A percentile compares a stretch with the other conserved stretches of the same genome.
phyloP scores from a whole-genome alignment of 352 stramenopile species.

The Ophiocytium majus region DNA sequence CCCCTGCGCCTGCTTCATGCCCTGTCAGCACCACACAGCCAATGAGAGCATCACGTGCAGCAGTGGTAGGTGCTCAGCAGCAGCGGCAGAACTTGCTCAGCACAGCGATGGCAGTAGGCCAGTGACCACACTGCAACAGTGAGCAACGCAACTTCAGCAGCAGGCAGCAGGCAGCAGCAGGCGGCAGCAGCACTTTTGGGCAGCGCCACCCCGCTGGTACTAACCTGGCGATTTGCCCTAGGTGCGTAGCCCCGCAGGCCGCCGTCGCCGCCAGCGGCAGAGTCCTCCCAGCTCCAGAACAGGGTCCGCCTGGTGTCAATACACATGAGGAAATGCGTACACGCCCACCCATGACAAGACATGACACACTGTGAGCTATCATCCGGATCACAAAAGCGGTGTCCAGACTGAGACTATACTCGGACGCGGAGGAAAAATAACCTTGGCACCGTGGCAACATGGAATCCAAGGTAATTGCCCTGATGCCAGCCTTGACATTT shows the following conservation, averaged over 20 bases:
- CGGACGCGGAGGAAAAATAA: background rate
- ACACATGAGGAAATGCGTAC: constrained; percentile 30
- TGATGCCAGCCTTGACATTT: background rate
- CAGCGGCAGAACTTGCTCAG: too few relatives aligned
- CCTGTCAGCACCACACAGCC: too few relatives aligned
- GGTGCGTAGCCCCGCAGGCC: constrained; percentile 44
- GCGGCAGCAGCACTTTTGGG: too few relatives aligned
- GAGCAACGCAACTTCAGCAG: too few relatives aligned
- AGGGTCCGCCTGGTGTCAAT: constrained; percentile 68
- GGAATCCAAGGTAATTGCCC: background rate
- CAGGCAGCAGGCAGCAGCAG: too few relatives aligned
- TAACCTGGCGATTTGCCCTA: background rate
- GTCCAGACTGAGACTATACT: background rate
- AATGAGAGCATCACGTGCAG: too few relatives aligned
- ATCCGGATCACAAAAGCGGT: background rate
- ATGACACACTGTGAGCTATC: constrained; percentile 46
- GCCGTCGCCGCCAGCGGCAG: too few relatives aligned
- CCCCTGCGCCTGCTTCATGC: constrained; percentile 24
- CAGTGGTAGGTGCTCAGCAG: too few relatives aligned
- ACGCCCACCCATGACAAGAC: constrained; percentile 65
- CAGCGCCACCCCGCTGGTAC: too few relatives aligned
- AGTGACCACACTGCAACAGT: too few relatives aligned
- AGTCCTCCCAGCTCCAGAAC: constrained; percentile 61
- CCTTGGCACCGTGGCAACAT: background rate
- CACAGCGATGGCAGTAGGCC: too few relatives aligned